These are phyloP conservation scores for Epipyxis sp. DNA, from an alignment of 108 stramenopile genomes.

Conservation along the genomic window DNA sequence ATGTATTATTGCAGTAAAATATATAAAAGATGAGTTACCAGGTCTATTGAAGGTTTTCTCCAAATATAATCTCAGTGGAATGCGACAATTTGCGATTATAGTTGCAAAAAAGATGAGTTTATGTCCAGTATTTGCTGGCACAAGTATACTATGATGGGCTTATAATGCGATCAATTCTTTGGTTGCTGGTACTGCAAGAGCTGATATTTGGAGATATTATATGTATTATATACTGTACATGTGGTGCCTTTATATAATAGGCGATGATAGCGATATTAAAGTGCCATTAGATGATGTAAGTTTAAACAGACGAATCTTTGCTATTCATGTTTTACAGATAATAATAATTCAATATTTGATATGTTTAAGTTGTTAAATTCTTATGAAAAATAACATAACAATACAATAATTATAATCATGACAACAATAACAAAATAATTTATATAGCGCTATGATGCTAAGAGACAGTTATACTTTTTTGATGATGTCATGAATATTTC, in stretches of 20 bases:
- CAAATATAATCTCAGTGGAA: not conserved
- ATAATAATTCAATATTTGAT: no score
- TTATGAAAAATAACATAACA: no score
- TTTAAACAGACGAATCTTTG: no score
- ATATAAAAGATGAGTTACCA: not conserved
- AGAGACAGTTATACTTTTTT: no score
- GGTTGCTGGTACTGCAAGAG: not conserved
- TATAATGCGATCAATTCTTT: slow-evolving; percentile 12
- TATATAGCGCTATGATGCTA: no score
- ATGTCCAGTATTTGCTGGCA: not conserved
- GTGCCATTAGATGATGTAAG: not conserved
- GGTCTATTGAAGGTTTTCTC: not conserved
- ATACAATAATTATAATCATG: no score
- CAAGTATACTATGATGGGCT: not conserved
- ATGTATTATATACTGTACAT: slow-evolving; percentile 1
- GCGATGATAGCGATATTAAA: not conserved
- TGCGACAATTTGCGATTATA: slow-evolving; percentile 7
- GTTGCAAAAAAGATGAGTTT: not conserved
- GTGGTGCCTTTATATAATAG: slow-evolving; percentile 7
- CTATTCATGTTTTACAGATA: no score
- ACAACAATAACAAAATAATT: no score
- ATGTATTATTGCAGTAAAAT: slow-evolving; percentile 4
- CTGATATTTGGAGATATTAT: slow-evolving; percentile 30
- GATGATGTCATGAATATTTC: not conserved
- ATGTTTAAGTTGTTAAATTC: no score